A percentile compares a stretch with the other conserved stretches of the same genome.
Conservation (phyloP, 305 asterid genomes). For the Coffea humblotiana region DNA sequence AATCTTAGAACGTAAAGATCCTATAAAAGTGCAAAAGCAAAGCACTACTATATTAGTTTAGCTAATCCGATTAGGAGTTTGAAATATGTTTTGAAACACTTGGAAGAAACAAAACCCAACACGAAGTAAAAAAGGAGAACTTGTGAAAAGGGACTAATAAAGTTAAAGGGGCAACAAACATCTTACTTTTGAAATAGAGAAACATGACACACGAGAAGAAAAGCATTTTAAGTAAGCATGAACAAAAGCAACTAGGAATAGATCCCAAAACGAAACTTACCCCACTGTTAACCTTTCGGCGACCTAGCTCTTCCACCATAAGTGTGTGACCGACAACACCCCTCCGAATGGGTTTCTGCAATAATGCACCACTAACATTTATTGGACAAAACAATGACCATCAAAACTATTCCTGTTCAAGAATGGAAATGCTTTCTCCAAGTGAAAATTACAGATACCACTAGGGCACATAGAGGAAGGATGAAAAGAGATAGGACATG, state of each 20-base stretch:
- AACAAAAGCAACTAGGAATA: background rate
- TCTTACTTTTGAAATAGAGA: background rate
- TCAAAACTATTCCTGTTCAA: background rate
- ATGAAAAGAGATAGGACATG: background rate
- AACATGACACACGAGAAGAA: background rate
- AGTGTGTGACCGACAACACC: slow-evolving; percentile 75
- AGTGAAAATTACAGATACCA: background rate
- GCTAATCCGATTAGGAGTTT: background rate
- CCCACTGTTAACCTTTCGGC: slow-evolving; percentile 65
- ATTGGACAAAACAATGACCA: background rate
- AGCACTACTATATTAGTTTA: background rate
- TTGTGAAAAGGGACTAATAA: background rate
- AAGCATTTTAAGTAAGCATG: background rate
- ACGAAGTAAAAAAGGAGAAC: background rate
- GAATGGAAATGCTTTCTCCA: slow-evolving; percentile 4
- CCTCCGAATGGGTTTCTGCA: slow-evolving; percentile 90
- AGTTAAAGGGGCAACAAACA: background rate
- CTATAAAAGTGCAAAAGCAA: slow-evolving; percentile 34
- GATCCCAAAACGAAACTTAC: slow-evolving; percentile 44
- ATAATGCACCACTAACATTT: slow-evolving; percentile 5
- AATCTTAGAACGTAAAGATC: slow-evolving; percentile 77
- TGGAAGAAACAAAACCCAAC: background rate
- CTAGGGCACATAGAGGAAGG: background rate
- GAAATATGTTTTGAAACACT: background rate
- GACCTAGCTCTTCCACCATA: slow-evolving; percentile 90